Conservation (phyloP, 441 rosid species). For the Eutrema salsugineum region DNA sequence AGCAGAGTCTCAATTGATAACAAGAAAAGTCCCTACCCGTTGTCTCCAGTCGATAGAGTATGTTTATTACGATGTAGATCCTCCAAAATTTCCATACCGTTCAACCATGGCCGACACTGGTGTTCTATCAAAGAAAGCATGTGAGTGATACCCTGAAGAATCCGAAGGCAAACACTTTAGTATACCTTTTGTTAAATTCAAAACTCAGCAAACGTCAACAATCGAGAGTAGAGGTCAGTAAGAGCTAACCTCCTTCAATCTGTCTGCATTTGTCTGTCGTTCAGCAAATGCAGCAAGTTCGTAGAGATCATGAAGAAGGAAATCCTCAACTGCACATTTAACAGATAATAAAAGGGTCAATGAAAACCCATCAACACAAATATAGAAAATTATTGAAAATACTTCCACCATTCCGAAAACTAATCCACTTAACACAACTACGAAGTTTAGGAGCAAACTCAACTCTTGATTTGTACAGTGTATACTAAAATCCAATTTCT, state of each 20-base stretch:
- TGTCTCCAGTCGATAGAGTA: constrained; percentile 54
- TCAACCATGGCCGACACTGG: constrained; percentile 52
- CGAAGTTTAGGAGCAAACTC: not conserved
- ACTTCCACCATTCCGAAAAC: too few species aligned
- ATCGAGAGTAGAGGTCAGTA: not conserved
- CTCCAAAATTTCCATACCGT: constrained; percentile 60
- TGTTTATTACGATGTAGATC: constrained; percentile 46
- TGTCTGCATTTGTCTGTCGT: constrained; percentile 32
- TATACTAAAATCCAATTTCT: not conserved
- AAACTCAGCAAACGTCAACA: not conserved
- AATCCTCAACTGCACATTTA: constrained; percentile 49
- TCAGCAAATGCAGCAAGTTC: constrained; percentile 45
- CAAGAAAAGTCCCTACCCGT: constrained; percentile 38
- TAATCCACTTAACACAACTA: not conserved
- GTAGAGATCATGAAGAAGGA: constrained; percentile 50
- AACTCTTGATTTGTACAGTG: not conserved
- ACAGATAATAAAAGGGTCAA: not conserved
- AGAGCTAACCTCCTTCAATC: constrained; percentile 46
- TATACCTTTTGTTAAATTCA: not conserved
- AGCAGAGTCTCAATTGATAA: not conserved
- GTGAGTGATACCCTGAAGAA: constrained; percentile 45
- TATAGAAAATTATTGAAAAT: too few species aligned
- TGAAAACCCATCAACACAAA: too few species aligned
- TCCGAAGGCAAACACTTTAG: not conserved
- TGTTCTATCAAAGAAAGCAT: constrained; percentile 46